A percentile compares a stretch with the other conserved stretches of the same genome.
Evolutionary conservation across 2,329 filamentous ascomycete species (phyloP).

Genomic region (Phyllosticta ampelicida): DNA sequence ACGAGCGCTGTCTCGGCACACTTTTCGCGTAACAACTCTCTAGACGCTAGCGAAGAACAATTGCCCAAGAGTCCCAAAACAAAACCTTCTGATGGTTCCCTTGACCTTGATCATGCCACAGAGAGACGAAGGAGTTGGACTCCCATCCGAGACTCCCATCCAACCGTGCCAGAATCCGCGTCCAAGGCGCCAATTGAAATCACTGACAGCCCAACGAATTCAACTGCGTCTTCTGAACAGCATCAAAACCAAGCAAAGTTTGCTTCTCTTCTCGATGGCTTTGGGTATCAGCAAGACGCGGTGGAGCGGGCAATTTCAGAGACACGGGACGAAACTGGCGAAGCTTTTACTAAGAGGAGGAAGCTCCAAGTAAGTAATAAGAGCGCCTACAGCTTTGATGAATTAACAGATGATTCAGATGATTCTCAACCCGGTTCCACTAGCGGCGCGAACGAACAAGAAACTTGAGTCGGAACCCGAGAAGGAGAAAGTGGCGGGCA

Average conservation of each 20-base stretch:
- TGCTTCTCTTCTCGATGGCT: conserved; percentile 20
- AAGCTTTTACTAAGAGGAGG: conserved; percentile 19
- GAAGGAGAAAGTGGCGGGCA: conserved; percentile 20
- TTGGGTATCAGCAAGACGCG: conserved; percentile 15
- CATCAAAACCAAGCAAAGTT: conserved; percentile 14
- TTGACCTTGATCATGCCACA: conserved; percentile 22
- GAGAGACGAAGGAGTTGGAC: conserved; percentile 27
- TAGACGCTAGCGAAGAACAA: conserved; percentile 2
- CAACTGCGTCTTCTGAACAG: neutral
- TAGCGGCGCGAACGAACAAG: neutral
- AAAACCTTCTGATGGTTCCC: conserved; percentile 8
- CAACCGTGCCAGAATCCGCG: conserved; percentile 13
- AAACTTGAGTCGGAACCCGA: neutral
- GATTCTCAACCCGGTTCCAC: neutral
- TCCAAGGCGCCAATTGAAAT: neutral
- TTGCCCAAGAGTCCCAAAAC: conserved; percentile 4
- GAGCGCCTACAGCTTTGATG: too few relatives aligned
- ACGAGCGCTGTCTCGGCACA: neutral
- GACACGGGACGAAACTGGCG: conserved; percentile 5
- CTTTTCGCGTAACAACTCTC: neutral
- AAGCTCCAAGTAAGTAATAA: conserved; percentile 18
- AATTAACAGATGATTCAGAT: neutral
- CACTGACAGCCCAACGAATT: neutral
- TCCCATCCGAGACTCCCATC: conserved; percentile 21
- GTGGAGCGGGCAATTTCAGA: neutral